Evolutionary conservation across 805 yeast species (phyloP).

Genomic region (Candida golubevii): DNA sequence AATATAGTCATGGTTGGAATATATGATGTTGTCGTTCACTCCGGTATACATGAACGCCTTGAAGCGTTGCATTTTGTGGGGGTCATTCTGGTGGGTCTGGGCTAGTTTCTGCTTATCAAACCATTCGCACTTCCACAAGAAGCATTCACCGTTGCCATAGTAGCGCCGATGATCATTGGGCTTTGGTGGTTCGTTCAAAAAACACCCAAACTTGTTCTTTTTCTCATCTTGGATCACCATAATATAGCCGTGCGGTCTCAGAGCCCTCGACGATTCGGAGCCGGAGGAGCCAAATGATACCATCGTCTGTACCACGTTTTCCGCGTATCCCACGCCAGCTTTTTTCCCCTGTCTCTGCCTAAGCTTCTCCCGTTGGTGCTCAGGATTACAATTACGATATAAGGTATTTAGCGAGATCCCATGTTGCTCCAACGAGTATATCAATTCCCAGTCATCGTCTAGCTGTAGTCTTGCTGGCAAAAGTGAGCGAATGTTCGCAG

Average conservation of each 20-base stretch:
- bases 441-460: conserved; percentile 68
- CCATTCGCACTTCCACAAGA: conserved; percentile 75
- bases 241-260: conserved; percentile 62
- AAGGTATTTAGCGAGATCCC: conserved; percentile 84
- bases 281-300: conserved; percentile 23
- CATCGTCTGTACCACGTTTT: conserved; percentile 28
- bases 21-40: conserved; percentile 76
- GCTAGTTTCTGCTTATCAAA: conserved; percentile 18
- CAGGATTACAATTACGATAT: conserved; percentile 53
- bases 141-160: conserved; percentile 94
- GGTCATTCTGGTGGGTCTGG: conserved; percentile 8
- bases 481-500: conserved; percentile 67
- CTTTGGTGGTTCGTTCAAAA: conserved; percentile 64
- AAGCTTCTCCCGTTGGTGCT: conserved; percentile 25
- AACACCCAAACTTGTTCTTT: conserved; percentile 72
- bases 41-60: conserved; percentile 88
- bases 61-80: conserved; percentile 35
- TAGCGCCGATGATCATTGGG: conserved; percentile 70
- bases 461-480: conserved; percentile 79
- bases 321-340: conserved; percentile 31
- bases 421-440: conserved; percentile 86
- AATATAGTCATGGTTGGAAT: conserved; percentile 71
- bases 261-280: conserved; percentile 12
- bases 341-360: conserved; percentile 9
- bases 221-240: conserved; percentile 64